Conservation (phyloP, 257 asterid species). For the Ophiorrhiza pumila region DNA sequence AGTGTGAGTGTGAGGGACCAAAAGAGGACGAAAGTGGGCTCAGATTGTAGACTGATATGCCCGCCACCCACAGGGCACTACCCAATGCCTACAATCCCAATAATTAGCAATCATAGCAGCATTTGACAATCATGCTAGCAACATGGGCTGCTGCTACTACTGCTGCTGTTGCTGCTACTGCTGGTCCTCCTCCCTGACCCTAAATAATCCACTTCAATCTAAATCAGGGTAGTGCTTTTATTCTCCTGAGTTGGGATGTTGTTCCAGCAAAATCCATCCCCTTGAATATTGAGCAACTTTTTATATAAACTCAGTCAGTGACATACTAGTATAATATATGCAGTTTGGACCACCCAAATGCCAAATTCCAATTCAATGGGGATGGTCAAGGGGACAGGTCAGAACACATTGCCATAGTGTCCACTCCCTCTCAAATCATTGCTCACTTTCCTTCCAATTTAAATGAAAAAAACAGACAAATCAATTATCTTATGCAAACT, state of each 20-base stretch:
- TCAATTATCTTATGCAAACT: too few species aligned
- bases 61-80: conserved; percentile 23
- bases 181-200: neutral
- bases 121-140: neutral
- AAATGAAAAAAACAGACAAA: too few species aligned
- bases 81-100: conserved; percentile 11
- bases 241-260: neutral
- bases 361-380: too few species aligned
- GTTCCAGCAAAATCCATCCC: too few species aligned
- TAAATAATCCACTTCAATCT: neutral
- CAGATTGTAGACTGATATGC: conserved; percentile 22
- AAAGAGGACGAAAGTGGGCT: conserved; percentile 1
- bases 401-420: neutral
- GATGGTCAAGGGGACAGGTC: neutral
- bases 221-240: too few species aligned
- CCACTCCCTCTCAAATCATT: neutral
- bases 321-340: too few species aligned
- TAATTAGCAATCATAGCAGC: conserved; percentile 3
- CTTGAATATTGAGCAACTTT: too few species aligned
- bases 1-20: neutral
- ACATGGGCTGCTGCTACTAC: neutral
- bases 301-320: too few species aligned
- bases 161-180: too few species aligned
- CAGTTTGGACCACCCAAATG: too few species aligned
- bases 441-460: neutral